Evolutionary conservation across 2,329 filamentous ascomycete genomes (phyloP).

Genomic region (Tympanopsis confertula): DNA sequence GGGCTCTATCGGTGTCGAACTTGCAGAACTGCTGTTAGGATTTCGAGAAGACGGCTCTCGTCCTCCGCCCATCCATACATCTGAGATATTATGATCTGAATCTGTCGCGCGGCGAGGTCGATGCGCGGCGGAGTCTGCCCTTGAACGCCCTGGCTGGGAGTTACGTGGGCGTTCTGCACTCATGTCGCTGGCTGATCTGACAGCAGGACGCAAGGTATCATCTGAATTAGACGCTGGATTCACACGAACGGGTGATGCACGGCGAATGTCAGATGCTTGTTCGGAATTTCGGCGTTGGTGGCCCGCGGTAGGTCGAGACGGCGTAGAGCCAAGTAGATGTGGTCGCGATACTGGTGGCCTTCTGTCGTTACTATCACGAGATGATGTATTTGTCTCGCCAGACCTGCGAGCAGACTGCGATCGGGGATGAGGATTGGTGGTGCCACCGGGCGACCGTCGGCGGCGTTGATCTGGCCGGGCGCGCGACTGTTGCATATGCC

Average conservation of each 20-base stretch:
- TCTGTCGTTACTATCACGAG: too few species aligned
- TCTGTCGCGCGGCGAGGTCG: not conserved
- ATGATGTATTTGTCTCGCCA: slow-evolving; percentile 3
- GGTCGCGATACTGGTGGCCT: slow-evolving; percentile 10
- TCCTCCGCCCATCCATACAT: not conserved
- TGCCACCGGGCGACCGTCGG: slow-evolving; percentile 17
- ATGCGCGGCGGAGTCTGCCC: slow-evolving; percentile 3
- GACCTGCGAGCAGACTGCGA: slow-evolving; percentile 1
- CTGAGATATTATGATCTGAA: not conserved
- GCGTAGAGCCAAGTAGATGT: slow-evolving; percentile 9
- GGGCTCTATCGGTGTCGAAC: not conserved
- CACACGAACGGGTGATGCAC: slow-evolving; percentile 18
- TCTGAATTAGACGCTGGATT: slow-evolving; percentile 20
- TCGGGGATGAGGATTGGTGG: not conserved
- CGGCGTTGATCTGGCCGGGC: slow-evolving; percentile 31
- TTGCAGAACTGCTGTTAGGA: too few species aligned
- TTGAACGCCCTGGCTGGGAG: slow-evolving; percentile 11
- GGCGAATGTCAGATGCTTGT: slow-evolving; percentile 14
- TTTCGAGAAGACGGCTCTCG: not conserved
- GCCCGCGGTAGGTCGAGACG: slow-evolving; percentile 9
- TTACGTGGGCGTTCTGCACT: slow-evolving; percentile 15
- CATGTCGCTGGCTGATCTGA: slow-evolving; percentile 21
- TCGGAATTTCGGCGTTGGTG: slow-evolving; percentile 23
- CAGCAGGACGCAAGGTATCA: slow-evolving; percentile 15
- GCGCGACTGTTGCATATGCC: slow-evolving; percentile 49